Base-by-base conservation (phyloP, 805 yeast species). In the Lipomyces kockii region DNA sequence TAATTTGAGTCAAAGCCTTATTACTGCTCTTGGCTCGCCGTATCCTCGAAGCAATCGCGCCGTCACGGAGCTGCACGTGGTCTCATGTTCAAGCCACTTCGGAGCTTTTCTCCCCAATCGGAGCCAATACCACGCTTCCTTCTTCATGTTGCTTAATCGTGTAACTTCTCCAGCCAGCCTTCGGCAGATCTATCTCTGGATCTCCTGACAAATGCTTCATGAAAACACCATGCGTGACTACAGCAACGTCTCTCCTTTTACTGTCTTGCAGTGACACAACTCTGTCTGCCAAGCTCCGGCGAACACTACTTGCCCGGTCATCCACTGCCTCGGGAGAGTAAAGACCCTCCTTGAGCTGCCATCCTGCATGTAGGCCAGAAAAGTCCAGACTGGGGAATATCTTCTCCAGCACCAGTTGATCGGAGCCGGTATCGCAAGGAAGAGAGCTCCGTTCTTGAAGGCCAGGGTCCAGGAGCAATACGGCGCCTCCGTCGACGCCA, bases 391-490 rank as follows among this genome's bases (percentile, higher is more conserved):
- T 1, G 49, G 49, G 22, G 14, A 43, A 43, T 17, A n/a, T 17
- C 49, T 17, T 8, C 49, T 43, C 22, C 22, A 43, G 49, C 25
- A 43, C 49, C 49, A 3, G 49, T 43, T 6, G 9, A 43, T 43
- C 49, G 20, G 49, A 43, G 49, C 49, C 49, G 49, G 49, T 43
- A n/a, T 43, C 49, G 49, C 49, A 43, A 17, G 49, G 49, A 17
- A 43, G 22, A n/a, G 20, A 17, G 49, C 49, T 43, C 20, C 49
- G 49, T 7, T 43, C 49, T 17, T 43, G 49, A 5, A 43, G 49
- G 49, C 49, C 49, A 43, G 49, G 49, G 49, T 43, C 49, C 49
- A 43, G 22, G 49, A n/a, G 22, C 49, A 43, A 43, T 43, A n/a
- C 22, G 8, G 49, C 49, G 9, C 49, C 49, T 17, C 49, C 49